These are phyloP conservation scores for Mucor lusitanicus DNA, from an alignment of 371 early-diverging fungal genomes.

Conservation along the genomic window DNA sequence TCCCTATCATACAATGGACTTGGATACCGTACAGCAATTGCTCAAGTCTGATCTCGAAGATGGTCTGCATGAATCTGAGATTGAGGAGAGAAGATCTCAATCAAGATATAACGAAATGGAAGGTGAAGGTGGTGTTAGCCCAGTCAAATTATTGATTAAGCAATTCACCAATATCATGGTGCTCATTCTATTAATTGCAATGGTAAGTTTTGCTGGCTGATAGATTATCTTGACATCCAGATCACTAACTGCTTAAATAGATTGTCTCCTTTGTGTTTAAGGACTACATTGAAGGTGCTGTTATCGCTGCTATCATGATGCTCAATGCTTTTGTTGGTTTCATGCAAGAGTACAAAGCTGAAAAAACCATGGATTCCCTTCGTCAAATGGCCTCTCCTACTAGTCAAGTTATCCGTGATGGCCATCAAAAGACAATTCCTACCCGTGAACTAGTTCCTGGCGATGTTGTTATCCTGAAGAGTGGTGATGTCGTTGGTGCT, in stretches of 20 bases:
- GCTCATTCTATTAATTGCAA: conserved; percentile 75
- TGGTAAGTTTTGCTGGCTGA: conserved; percentile 34
- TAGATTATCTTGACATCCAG: not conserved
- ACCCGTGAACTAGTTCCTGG: conserved; percentile 84
- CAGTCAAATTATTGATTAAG: conserved; percentile 66
- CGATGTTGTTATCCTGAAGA: conserved; percentile 87
- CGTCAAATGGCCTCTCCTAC: conserved; percentile 84
- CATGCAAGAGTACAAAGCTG: conserved; percentile 88
- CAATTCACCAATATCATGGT: conserved; percentile 87
- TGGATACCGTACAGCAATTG: conserved; percentile 57
- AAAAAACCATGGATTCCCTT: conserved; percentile 89
- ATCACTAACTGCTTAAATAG: conserved; percentile 11
- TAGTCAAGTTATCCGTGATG: conserved; percentile 80
- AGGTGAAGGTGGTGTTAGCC: conserved; percentile 68
- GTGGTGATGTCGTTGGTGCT: conserved; percentile 90
- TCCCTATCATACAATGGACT: conserved; percentile 60
- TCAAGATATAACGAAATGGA: conserved; percentile 74
- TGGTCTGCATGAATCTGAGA: conserved; percentile 61
- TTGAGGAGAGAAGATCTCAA: conserved; percentile 52
- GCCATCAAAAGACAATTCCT: conserved; percentile 67
- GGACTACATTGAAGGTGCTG: conserved; percentile 73
- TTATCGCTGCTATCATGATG: conserved; percentile 76
- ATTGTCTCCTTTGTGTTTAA: conserved; percentile 63
- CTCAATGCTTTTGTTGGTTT: conserved; percentile 87
- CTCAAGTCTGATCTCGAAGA: conserved; percentile 57